Base-by-base conservation (phyloP, 257 asterid species). In the Eustoma russellianum region DNA sequence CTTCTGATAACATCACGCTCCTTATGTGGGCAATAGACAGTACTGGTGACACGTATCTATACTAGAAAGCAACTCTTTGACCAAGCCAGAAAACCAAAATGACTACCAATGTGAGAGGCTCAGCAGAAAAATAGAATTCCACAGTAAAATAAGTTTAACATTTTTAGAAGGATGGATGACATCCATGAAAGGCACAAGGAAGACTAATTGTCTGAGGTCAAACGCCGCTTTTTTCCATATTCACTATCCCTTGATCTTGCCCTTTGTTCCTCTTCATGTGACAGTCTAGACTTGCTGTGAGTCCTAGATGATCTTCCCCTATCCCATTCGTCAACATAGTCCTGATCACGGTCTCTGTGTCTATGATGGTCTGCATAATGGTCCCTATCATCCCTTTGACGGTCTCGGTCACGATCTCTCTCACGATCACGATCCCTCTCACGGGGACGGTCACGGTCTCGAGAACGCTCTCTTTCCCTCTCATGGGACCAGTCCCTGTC, bases 181-280 rank as follows among this genome's bases (percentile, higher is more conserved):
- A 60, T 49, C 55, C 50, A 18, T 41, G 53, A 52, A 30, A 41
- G 41, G 50, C 60, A 50, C 64, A 38, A 57, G 41, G 38, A 53
- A 49, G 41, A 46, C 52, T 13, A 63, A 53, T 79, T 73, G 85
- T 51, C 82, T n/a, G 93, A 72, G 61, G 86, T 70, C 52, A 79
- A 56, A 17, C 86, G 84, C 6, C 78, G 82, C 78, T 81, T 79
- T 68, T 82, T 82, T 61, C 86, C 86, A 72, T 82, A 77, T 54
- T 82, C 95, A 47, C 83, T 75, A 70, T 82, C 95, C 75, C 86
- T 82, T 33, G 95, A 72, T 68, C 84, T 82, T 18, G 95, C 82
- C 63, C 88, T 66, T 33, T 66, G 86, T 60, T 82, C 83, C 30
- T 71, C 88, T 62, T 78, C 93, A 10, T 74, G 90, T 18, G 87